A percentile compares a stretch with the other conserved stretches of the same genome.
phyloP scores from a whole-genome alignment of 129 eudicot species.

The Saposhnikovia divaricata region DNA sequence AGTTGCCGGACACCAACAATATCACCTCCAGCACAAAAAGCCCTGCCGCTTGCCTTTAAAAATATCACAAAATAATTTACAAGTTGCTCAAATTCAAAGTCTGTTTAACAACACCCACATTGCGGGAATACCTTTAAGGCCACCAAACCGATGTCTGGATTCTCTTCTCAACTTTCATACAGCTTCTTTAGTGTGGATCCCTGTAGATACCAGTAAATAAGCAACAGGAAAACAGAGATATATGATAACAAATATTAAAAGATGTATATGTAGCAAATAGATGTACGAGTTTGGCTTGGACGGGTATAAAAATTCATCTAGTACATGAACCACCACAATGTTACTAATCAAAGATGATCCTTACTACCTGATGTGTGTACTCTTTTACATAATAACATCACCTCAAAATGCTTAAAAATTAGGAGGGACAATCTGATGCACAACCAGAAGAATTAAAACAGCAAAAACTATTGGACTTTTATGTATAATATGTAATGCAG shows the following conservation, averaged over 20 bases:
- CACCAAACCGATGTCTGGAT: slow-evolving; percentile 60
- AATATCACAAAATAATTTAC: slow-evolving; percentile 10
- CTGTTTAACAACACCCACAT: slow-evolving; percentile 1
- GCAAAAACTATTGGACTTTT: too few relatives aligned
- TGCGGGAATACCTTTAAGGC: slow-evolving; percentile 15
- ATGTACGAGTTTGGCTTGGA: neutral
- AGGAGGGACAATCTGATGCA: too few relatives aligned
- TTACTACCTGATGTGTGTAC: too few relatives aligned
- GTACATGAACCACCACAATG: too few relatives aligned
- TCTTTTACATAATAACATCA: too few relatives aligned
- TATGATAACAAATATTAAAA: neutral
- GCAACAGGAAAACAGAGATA: neutral
- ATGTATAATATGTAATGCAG: too few relatives aligned
- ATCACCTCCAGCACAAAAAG: slow-evolving; percentile 84
- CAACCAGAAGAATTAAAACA: too few relatives aligned
- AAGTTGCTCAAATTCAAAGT: slow-evolving; percentile 5
- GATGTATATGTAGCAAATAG: too few relatives aligned
- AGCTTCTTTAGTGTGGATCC: slow-evolving; percentile 42
- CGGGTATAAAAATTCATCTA: too few relatives aligned
- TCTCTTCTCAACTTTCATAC: slow-evolving; percentile 69
- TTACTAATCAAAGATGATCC: too few relatives aligned
- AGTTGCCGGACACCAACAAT: slow-evolving; percentile 39
- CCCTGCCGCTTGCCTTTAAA: slow-evolving; percentile 74
- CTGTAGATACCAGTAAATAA: neutral
- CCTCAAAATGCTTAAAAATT: too few relatives aligned